Conservation (phyloP, 2,329 filamentous ascomycete species). For the Epichloe aotearoae region DNA sequence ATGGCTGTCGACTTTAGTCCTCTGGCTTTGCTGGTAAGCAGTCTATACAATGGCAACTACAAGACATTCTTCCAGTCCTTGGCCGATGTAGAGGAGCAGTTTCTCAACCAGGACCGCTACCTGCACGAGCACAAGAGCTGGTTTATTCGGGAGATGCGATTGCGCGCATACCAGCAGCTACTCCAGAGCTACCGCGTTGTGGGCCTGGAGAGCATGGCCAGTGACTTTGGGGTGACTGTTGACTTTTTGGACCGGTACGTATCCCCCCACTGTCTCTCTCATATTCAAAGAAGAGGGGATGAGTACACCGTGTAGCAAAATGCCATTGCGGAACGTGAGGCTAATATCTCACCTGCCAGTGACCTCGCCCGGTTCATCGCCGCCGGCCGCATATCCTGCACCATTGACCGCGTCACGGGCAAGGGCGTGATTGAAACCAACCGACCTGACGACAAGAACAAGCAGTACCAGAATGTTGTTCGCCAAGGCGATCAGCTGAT, state of each 20-base stretch:
- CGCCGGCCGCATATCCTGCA: constrained; percentile 85
- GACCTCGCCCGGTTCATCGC: constrained; percentile 97
- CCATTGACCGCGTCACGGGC: constrained; percentile 91
- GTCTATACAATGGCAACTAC: constrained; percentile 88
- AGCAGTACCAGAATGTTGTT: constrained; percentile 96
- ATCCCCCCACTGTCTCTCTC: background rate
- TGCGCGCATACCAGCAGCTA: constrained; percentile 91
- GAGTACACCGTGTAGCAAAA: background rate
- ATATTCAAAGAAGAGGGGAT: background rate
- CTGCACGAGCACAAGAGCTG: constrained; percentile 90
- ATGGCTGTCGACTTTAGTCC: constrained; percentile 78
- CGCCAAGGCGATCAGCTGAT: constrained; percentile 96
- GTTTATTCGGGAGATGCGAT: constrained; percentile 97
- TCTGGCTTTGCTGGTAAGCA: constrained; percentile 76
- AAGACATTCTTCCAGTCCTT: constrained; percentile 85
- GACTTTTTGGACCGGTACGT: constrained; percentile 92
- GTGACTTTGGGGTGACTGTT: constrained; percentile 90
- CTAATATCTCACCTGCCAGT: constrained; percentile 28
- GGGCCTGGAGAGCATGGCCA: constrained; percentile 92
- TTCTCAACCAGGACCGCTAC: constrained; percentile 88
- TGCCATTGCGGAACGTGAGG: background rate
- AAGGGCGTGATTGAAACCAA: constrained; percentile 98
- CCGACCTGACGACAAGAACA: constrained; percentile 97
- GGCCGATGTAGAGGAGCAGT: constrained; percentile 81
- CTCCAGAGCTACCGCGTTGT: constrained; percentile 96